Evolutionary conservation across 352 stramenopile species (phyloP).

Genomic region (Phytopythium kandeliae): DNA sequence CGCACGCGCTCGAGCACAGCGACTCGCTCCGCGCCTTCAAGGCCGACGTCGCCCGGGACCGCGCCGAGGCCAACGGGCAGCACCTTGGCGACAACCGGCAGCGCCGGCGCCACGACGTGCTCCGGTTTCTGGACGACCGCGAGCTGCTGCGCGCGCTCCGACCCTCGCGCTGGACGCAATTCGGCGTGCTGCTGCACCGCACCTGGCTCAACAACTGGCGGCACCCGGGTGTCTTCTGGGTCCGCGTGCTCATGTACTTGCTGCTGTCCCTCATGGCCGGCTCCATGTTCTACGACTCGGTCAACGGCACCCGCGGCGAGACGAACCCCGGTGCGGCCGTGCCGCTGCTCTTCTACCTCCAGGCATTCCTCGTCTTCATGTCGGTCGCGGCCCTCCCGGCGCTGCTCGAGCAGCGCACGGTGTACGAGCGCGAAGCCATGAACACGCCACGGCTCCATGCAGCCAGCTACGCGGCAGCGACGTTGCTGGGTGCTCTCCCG

Average conservation of each 20-base stretch:
- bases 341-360: slow-evolving; percentile 83
- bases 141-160: slow-evolving; percentile 29
- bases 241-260: slow-evolving; percentile 81
- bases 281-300: slow-evolving; percentile 62
- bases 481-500: slow-evolving; percentile 63
- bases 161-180: slow-evolving; percentile 44
- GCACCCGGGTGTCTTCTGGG: slow-evolving; percentile 68
- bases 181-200: slow-evolving; percentile 43
- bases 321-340: slow-evolving; percentile 32
- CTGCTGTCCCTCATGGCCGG: slow-evolving; percentile 66
- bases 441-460: slow-evolving; percentile 62
- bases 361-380: slow-evolving; percentile 91
- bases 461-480: slow-evolving; percentile 66
- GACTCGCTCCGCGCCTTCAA: slow-evolving; percentile 19
- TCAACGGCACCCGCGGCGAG: slow-evolving; percentile 27
- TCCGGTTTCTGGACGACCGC: slow-evolving; percentile 15
- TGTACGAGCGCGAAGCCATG: slow-evolving; percentile 77
- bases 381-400: slow-evolving; percentile 83
- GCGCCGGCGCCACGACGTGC: slow-evolving; percentile 1
- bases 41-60: slow-evolving; percentile 27
- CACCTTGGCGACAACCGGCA: not conserved
- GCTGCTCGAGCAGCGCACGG: slow-evolving; percentile 76
- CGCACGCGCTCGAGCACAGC: slow-evolving; percentile 22
- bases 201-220: slow-evolving; percentile 61
- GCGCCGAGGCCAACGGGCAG: slow-evolving; percentile 9